A percentile compares a stretch with the other conserved stretches of the same genome.
These are phyloP conservation scores for Symbiodinium pilosum DNA, from an alignment of 73 alveolate species.

Conservation along the genomic window DNA sequence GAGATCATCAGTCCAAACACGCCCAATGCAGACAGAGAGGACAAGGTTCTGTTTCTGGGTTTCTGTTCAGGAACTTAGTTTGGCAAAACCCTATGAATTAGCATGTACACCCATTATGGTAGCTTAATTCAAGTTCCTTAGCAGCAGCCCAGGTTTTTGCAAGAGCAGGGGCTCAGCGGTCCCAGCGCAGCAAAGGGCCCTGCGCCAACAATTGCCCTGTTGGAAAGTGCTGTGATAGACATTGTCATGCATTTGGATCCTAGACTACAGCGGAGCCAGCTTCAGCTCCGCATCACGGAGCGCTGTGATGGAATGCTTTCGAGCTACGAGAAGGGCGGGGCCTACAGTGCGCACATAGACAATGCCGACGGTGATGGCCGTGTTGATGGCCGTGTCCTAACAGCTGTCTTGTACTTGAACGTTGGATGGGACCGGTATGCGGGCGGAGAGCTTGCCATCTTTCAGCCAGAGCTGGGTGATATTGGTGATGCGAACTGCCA, in stretches of 20 bases:
- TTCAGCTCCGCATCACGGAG: slow-evolving; percentile 84
- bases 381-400: slow-evolving; percentile 88
- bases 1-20: slow-evolving; percentile 27
- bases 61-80: too few species aligned
- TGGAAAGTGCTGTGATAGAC: slow-evolving; percentile 50
- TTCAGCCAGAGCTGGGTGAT: slow-evolving; percentile 34
- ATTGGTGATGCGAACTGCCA: slow-evolving; percentile 40
- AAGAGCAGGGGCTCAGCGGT: slow-evolving; percentile 76
- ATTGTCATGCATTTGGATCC: slow-evolving; percentile 67
- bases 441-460: slow-evolving; percentile 81
- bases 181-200: slow-evolving; percentile 66
- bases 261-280: slow-evolving; percentile 21
- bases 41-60: slow-evolving; percentile 27
- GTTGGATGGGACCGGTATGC: slow-evolving; percentile 59
- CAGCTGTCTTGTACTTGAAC: slow-evolving; percentile 57
- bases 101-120: too few species aligned
- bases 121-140: too few species aligned
- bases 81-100: too few species aligned
- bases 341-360: slow-evolving; percentile 77
- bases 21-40: slow-evolving; percentile 69
- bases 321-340: slow-evolving; percentile 32
- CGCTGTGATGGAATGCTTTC: slow-evolving; percentile 91
- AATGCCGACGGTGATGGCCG: slow-evolving; percentile 93
- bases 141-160: too few species aligned
- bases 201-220: slow-evolving; percentile 68